Base-by-base conservation (phyloP, 2,329 filamentous ascomycete genomes). In the Fusarium sp. region DNA sequence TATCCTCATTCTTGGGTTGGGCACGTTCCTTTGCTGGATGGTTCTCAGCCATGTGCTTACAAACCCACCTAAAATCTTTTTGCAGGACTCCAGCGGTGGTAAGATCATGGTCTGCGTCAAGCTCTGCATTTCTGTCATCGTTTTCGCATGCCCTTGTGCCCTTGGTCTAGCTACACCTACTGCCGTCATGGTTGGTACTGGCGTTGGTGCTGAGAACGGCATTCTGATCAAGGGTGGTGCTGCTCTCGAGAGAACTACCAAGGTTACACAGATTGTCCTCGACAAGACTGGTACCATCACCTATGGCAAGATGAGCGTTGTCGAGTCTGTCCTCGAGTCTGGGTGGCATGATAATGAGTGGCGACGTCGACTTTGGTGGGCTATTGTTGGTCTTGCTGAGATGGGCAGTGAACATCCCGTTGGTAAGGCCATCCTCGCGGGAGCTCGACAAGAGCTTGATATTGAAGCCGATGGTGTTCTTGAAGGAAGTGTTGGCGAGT, bases 161-260 rank as follows among this genome's bases (percentile, higher is more conserved):
- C 90, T 99, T n/a, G 96, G 96, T 63, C 88, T 99, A 23, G 95
- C 95, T 30, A 98, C 96, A 3, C 96, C 96, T 5, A 99, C 96
- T 1, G 96, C 96, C 5, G 95, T 99, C 80, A 98, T 99, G 96
- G 96, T 99, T 35, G 96, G 96, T 47, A 98, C 96, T n/a, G 96
- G 96, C 67, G 91, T 98, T 37, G 96, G 96, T 57, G 96, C 96
- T 5, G 94, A 98, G 82, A 93, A 97, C 76, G 96, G 96, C 30
- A 99, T 99, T 76, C 86, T 99, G n/a, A 95, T 98, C 81, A 99
- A 99, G 84, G 96, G 96, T 61, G 96, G 96, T 63, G 95, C 94
- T 44, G 95, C 95, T 35, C 86, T 99, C 7, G 96, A 99, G 84
- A 94, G 90, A 9, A 93, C 95, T 0, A 98, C 95, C 13, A 96